These are phyloP conservation scores for Gossypium ekmanianum DNA, from an alignment of 345 rosid species.

Conservation along the genomic window DNA sequence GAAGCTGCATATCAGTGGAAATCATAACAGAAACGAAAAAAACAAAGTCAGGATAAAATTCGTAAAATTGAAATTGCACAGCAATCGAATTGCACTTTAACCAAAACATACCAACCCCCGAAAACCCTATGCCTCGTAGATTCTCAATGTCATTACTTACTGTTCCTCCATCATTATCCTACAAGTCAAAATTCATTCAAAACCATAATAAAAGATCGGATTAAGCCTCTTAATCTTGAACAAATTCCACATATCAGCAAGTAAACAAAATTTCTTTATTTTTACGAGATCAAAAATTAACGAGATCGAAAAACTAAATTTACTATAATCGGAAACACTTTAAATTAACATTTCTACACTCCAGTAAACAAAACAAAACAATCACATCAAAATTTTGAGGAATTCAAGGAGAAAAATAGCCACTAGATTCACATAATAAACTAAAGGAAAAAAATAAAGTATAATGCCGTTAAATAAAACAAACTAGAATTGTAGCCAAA, in stretches of 20 bases:
- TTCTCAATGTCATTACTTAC: slow-evolving; percentile 38
- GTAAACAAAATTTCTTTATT: neutral
- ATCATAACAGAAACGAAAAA: slow-evolving; percentile 12
- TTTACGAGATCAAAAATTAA: neutral
- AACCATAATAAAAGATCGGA: neutral
- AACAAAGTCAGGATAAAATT: slow-evolving; percentile 4
- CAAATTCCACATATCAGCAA: neutral
- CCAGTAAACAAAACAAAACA: neutral
- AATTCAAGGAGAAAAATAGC: neutral
- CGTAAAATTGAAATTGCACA: neutral
- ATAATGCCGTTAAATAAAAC: neutral
- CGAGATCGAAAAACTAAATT: neutral
- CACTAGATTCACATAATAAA: neutral
- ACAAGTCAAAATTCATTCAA: slow-evolving; percentile 5
- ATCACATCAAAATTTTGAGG: neutral
- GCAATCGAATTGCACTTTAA: slow-evolving; percentile 1
- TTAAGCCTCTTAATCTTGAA: neutral
- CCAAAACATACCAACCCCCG: slow-evolving; percentile 26
- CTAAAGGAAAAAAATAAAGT: neutral
- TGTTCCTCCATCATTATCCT: slow-evolving; percentile 42
- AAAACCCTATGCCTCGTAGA: slow-evolving; percentile 31
- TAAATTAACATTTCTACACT: neutral
- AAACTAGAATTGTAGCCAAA: neutral
- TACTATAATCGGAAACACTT: neutral
- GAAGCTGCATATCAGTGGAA: slow-evolving; percentile 33